Evolutionary conservation across 805 yeast species (phyloP).

Genomic region (Saccharomyces paradoxus): DNA sequence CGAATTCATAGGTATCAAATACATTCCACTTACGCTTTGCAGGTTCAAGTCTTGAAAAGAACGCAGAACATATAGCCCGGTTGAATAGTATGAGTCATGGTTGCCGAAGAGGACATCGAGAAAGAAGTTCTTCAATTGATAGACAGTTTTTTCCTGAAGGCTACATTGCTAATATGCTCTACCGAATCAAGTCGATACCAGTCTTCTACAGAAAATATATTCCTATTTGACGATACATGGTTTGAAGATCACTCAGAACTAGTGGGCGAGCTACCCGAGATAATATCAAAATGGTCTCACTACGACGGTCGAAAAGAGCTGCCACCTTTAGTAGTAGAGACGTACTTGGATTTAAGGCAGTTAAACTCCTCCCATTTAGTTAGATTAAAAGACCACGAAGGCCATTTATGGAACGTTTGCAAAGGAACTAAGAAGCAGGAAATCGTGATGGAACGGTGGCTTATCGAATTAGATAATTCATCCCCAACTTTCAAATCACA

Average conservation of each 20-base stretch:
- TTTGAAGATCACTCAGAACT: constrained; percentile 8
- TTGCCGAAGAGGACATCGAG: constrained; percentile 5
- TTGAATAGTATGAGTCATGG: background rate
- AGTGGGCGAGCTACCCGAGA: constrained; percentile 12
- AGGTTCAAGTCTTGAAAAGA: background rate
- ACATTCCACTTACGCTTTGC: background rate
- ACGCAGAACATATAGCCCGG: background rate
- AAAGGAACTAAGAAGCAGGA: constrained; percentile 63
- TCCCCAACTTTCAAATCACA: constrained; percentile 31
- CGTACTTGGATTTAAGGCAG: constrained; percentile 60
- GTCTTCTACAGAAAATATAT: constrained; percentile 11
- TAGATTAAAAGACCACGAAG: constrained; percentile 47
- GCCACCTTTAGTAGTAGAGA: constrained; percentile 83
- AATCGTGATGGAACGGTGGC: constrained; percentile 92
- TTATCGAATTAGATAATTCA: constrained; percentile 60
- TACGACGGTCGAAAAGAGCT: constrained; percentile 37
- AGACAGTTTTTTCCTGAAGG: constrained; percentile 57
- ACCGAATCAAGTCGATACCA: constrained; percentile 33
- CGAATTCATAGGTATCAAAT: background rate
- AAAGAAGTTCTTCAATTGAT: constrained; percentile 32
- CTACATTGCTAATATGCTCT: constrained; percentile 49
- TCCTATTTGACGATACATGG: constrained; percentile 12
- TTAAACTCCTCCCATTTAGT: constrained; percentile 51
- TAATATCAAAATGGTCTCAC: constrained; percentile 57
- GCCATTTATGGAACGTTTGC: constrained; percentile 48